Base-by-base conservation (phyloP, 2,329 filamentous ascomycete genomes). In the Colletotrichum kahawae region DNA sequence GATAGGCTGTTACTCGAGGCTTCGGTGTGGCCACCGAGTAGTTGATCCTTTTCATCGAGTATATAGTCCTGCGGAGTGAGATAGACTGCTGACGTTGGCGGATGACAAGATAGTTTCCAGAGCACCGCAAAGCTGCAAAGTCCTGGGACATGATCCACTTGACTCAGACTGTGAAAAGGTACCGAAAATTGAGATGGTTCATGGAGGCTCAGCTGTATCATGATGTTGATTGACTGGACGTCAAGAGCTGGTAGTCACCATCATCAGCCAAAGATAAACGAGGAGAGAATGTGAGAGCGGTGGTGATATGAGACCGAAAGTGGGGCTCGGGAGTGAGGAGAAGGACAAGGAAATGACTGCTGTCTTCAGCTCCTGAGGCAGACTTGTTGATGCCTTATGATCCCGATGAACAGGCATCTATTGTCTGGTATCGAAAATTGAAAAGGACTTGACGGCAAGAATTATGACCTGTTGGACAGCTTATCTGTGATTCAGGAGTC, bases 301-400 rank as follows among this genome's bases (percentile, higher is more conserved):
- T 16, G 13, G 43, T 65, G 36, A 33, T 18, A 54, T 62, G 67
- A 62, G 36, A 51, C 56, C 18, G 27, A 34, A 62, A 62, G 67
- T 69, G 67, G 67, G 36, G 67, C 34, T 51, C 24, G 48, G 33
- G 27, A 31, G 66, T 69, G 67, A 62, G 67, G 67, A 62, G 67
- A 57, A 62, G 48, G 33, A 67, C 14, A 43, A 59, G 33, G 51
- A 43, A 24, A 51, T 69, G 56, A 62, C 36, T 18, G 54, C 34
- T 8, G 60, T 36, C 60, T 24, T 63, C 60, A 63, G 36, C 67
- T 62, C 67, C 67, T 69, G 56, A 69, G 67, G 67, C 67, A 69
- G 13, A 69, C 27, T 48, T 60, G n/a, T 69, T 14, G 67, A 62
- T 69, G 67, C 67, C 67, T 62, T 48, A 67, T 57, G 21, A 10